Conservation (phyloP, 1,284 basidiomycete genomes). For the Tetrapyrgos nigripes region DNA sequence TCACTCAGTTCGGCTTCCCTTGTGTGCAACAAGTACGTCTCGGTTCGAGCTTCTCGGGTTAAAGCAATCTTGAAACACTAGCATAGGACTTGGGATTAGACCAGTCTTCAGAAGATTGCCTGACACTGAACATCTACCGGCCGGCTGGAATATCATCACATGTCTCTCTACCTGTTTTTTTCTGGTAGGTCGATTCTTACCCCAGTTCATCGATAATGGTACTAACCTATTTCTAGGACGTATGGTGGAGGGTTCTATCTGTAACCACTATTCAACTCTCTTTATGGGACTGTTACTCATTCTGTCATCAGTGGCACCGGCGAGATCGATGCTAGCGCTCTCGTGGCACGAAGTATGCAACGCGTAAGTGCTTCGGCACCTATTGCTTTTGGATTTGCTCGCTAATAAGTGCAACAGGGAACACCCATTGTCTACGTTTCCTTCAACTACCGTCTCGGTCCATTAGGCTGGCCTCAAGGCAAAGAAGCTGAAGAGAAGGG, state of each 20-base stretch:
- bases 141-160: slow-evolving; percentile 36
- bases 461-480: slow-evolving; percentile 46
- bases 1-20: slow-evolving; percentile 37
- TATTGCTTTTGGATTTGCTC: no score
- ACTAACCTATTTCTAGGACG: slow-evolving; percentile 22
- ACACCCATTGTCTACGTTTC: slow-evolving; percentile 63
- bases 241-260: slow-evolving; percentile 47
- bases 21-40: slow-evolving; percentile 42
- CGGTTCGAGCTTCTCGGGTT: not conserved
- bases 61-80: not conserved
- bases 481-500: slow-evolving; percentile 32
- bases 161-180: slow-evolving; percentile 44
- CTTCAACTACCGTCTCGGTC: slow-evolving; percentile 47
- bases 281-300: no score
- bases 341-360: slow-evolving; percentile 53
- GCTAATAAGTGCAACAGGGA: no score
- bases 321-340: no score
- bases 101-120: slow-evolving; percentile 50
- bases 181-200: slow-evolving; percentile 33
- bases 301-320: no score
- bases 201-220: not conserved
- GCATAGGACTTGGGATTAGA: slow-evolving; percentile 24
- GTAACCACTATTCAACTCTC: no score
- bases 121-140: slow-evolving; percentile 53
- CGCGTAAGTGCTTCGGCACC: no score